Percentiles rank a stretch among this genome's conserved stretches.
Conservation (phyloP, 2,329 filamentous ascomycete genomes). For the Penicillium occitanis region DNA sequence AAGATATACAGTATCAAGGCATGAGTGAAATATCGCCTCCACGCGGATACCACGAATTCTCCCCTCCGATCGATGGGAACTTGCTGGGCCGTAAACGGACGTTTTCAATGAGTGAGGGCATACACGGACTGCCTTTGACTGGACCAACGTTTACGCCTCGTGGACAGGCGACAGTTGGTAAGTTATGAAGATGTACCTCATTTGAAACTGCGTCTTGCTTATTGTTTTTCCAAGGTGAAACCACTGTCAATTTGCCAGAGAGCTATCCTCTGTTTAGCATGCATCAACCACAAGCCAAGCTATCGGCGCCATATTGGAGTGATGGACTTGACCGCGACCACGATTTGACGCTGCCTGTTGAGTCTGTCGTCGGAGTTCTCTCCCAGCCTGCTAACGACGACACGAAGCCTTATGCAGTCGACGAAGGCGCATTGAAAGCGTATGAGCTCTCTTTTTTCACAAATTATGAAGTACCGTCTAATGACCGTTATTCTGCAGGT, state of each 20-base stretch:
- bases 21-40: conserved; percentile 45
- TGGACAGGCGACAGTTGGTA: conserved; percentile 37
- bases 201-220: conserved; percentile 3
- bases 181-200: conserved; percentile 17
- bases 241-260: conserved; percentile 19
- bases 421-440: conserved; percentile 43
- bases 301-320: conserved; percentile 43
- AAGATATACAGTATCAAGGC: conserved; percentile 45
- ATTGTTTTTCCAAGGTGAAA: conserved; percentile 19
- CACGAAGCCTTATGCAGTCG: conserved; percentile 37
- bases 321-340: conserved; percentile 30
- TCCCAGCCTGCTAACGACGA: conserved; percentile 36
- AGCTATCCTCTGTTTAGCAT: conserved; percentile 27
- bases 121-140: conserved; percentile 44
- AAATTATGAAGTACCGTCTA: too few relatives aligned
- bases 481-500: conserved; percentile 28
- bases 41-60: conserved; percentile 53
- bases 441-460: conserved; percentile 27
- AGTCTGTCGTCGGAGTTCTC: conserved; percentile 16
- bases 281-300: conserved; percentile 39
- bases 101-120: conserved; percentile 51
- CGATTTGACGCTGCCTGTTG: conserved; percentile 14
- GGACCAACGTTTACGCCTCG: conserved; percentile 39
- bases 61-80: conserved; percentile 50
- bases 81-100: conserved; percentile 49